Conservation (phyloP, 345 rosid genomes). For the Ceriops tagal region DNA sequence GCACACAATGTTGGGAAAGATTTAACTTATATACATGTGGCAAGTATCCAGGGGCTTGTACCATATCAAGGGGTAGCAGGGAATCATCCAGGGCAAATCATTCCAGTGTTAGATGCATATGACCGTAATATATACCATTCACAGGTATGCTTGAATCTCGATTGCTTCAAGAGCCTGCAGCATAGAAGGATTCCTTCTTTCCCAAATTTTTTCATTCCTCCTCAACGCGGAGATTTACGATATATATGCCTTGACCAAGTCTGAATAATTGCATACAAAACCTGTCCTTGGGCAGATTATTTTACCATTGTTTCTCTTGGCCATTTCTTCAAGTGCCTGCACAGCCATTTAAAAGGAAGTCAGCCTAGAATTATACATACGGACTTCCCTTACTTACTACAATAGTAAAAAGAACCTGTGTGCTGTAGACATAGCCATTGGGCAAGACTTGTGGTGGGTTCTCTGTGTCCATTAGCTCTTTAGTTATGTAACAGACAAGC, state of each 20-base stretch:
- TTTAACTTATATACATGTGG: neutral
- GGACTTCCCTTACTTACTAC: neutral
- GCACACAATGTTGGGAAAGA: too few relatives aligned
- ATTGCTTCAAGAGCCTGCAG: neutral
- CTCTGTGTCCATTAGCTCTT: constrained; percentile 94
- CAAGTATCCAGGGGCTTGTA: neutral
- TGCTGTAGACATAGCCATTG: constrained; percentile 87
- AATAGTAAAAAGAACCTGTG: constrained; percentile 54
- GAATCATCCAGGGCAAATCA: too few relatives aligned
- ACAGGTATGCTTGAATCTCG: neutral
- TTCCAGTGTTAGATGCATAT: too few relatives aligned
- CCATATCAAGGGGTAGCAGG: neutral
- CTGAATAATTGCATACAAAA: constrained; percentile 52
- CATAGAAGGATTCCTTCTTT: neutral
- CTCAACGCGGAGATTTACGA: constrained; percentile 34
- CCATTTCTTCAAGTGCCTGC: constrained; percentile 96
- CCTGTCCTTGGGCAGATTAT: constrained; percentile 89
- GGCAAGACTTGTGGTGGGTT: constrained; percentile 98
- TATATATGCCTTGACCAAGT: constrained; percentile 81
- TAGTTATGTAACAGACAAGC: constrained; percentile 92
- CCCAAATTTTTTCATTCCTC: neutral
- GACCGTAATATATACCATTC: neutral
- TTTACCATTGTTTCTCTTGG: constrained; percentile 63
- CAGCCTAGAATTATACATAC: constrained; percentile 1
- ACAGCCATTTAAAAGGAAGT: neutral